phyloP scores from a whole-genome alignment of 129 eudicot species.

The Artemisia annua region DNA sequence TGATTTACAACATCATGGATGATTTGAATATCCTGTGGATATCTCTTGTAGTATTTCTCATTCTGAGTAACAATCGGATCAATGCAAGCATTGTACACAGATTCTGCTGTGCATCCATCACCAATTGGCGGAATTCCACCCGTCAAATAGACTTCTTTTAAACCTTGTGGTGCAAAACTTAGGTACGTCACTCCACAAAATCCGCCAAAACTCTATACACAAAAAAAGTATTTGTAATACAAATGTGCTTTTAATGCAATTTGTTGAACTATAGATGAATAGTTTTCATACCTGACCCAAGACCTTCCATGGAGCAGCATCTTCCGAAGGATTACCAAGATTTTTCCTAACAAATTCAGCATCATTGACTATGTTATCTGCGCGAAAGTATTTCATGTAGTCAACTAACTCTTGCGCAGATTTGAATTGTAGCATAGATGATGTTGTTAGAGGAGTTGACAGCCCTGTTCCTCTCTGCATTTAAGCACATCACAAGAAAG shows the following conservation, averaged over 20 bases:
- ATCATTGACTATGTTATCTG: constrained; percentile 90
- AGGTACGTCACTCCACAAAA: constrained; percentile 93
- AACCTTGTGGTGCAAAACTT: constrained; percentile 88
- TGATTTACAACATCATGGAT: constrained; percentile 65
- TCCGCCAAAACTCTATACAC: constrained; percentile 86
- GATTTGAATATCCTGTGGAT: constrained; percentile 78
- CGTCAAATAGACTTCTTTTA: constrained; percentile 76
- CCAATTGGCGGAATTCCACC: constrained; percentile 92
- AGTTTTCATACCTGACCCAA: constrained; percentile 72
- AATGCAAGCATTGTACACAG: constrained; percentile 71
- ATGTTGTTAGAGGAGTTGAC: constrained; percentile 88
- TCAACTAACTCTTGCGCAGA: constrained; percentile 73
- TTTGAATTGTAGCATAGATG: constrained; percentile 82
- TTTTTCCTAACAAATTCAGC: constrained; percentile 78
- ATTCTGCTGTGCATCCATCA: constrained; percentile 78
- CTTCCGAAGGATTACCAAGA: constrained; percentile 44
- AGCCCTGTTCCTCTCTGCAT: constrained; percentile 96
- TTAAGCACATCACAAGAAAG: constrained; percentile 24
- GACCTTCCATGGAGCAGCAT: constrained; percentile 75
- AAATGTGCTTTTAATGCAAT: background rate
- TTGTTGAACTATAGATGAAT: background rate
- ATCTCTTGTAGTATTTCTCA: constrained; percentile 77
- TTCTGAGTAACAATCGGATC: constrained; percentile 63
- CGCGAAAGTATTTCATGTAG: constrained; percentile 76
- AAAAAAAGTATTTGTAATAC: constrained; percentile 4